phyloP scores from a whole-genome alignment of 441 rosid genomes.

The Brassica hybrid region DNA sequence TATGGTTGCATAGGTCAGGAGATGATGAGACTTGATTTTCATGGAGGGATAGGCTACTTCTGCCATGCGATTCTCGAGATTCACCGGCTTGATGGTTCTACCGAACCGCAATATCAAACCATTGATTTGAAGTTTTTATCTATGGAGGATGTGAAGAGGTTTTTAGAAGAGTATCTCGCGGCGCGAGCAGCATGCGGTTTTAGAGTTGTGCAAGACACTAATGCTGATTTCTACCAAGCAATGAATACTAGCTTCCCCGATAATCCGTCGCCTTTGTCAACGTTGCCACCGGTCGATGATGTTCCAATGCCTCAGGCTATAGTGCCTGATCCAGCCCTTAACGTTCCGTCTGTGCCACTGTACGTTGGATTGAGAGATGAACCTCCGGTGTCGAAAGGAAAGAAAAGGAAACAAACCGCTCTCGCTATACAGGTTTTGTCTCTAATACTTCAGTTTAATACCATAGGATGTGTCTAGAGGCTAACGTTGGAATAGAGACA shows the following conservation, averaged over 20 bases:
- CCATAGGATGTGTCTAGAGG: background rate
- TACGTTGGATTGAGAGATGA: background rate
- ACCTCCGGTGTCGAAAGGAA: slow-evolving; percentile 17
- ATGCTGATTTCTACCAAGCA: slow-evolving; percentile 57
- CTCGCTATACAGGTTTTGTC: slow-evolving; percentile 62
- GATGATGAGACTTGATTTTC: slow-evolving; percentile 53
- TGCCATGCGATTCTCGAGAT: slow-evolving; percentile 62
- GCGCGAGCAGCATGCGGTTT: slow-evolving; percentile 49
- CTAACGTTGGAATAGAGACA: background rate
- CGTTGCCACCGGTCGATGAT: background rate
- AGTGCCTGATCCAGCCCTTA: slow-evolving; percentile 1
- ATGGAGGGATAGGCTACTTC: slow-evolving; percentile 53
- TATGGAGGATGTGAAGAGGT: slow-evolving; percentile 53
- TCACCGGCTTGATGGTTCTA: background rate
- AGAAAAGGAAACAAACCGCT: slow-evolving; percentile 32
- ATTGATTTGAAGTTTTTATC: slow-evolving; percentile 48
- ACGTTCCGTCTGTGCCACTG: background rate
- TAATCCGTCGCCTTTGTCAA: slow-evolving; percentile 11
- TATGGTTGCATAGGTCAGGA: slow-evolving; percentile 37
- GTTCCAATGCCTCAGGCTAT: slow-evolving; percentile 12
- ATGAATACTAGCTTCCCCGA: slow-evolving; percentile 47
- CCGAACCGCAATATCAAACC: slow-evolving; percentile 34
- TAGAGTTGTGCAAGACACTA: slow-evolving; percentile 51
- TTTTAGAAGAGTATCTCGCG: slow-evolving; percentile 53
- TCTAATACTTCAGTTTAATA: background rate